Conservation (phyloP, 805 yeast genomes). For the Ogataea neopini region DNA sequence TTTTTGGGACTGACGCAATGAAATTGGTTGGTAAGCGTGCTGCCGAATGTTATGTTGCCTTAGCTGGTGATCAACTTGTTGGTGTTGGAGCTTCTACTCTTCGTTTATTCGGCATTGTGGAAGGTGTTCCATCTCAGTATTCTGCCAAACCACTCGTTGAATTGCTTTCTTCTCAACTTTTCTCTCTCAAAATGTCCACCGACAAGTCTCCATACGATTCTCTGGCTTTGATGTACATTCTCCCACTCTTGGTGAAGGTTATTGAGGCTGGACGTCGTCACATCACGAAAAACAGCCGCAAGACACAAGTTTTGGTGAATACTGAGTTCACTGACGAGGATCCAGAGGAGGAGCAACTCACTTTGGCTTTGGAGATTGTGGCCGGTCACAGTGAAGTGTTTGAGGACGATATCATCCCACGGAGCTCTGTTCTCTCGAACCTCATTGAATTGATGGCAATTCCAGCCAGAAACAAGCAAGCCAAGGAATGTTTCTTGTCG, state of each 20-base stretch:
- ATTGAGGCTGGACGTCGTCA: conserved; percentile 63
- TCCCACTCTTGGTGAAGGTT: conserved; percentile 73
- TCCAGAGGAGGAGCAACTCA: conserved; percentile 83
- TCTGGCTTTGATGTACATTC: conserved; percentile 65
- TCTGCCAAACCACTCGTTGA: conserved; percentile 54
- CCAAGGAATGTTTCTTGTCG: conserved; percentile 80
- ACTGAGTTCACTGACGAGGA: conserved; percentile 79
- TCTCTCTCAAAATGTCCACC: conserved; percentile 70
- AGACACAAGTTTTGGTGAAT: conserved; percentile 47
- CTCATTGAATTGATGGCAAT: conserved; percentile 67
- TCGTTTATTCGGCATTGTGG: conserved; percentile 48
- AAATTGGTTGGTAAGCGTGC: conserved; percentile 41
- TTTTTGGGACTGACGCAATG: conserved; percentile 39
- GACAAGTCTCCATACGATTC: conserved; percentile 73
- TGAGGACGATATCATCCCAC: conserved; percentile 65
- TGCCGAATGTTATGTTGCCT: conserved; percentile 49
- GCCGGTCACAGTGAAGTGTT: conserved; percentile 68
- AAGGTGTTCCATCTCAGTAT: conserved; percentile 46
- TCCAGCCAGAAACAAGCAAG: conserved; percentile 75
- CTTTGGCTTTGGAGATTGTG: conserved; percentile 75
- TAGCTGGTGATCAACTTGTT: conserved; percentile 48
- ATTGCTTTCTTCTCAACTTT: conserved; percentile 65
- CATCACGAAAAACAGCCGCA: conserved; percentile 53
- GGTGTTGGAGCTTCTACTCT: conserved; percentile 72
- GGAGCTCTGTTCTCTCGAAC: conserved; percentile 60